Evolutionary conservation across 805 yeast species (phyloP), one percentile per base, ranked within the genome.

Genomic region (Metschnikowia corniflorae): DNA sequence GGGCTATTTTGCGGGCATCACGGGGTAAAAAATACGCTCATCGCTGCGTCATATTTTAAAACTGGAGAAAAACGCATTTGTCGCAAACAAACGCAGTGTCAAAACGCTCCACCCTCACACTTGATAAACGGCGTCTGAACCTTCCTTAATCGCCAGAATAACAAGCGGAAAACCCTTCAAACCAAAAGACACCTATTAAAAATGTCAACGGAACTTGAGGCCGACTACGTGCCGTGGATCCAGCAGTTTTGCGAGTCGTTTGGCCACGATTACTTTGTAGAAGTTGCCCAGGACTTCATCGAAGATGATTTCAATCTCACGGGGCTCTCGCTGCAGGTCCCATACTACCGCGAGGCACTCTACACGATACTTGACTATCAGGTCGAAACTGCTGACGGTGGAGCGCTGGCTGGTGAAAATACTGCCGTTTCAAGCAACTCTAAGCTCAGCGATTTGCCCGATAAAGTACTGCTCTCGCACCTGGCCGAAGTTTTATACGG

Each of bases 291-390:
- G 31, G 96, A 87, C 33, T 93, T 88, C 60, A 86, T 93, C 43
- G 97, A 89, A 52, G 98, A 93, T 61, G 97, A 93, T 49, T 93
- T 93, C 71, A 93, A 93, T 57, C 71, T 93, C 53, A 89, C 97
- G 1, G 97, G 97, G 1, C 71, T 93, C 35, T 73, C 83, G 21
- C 75, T 81, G 47, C 78, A 85, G 40, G 96, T 93, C 7, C 95
- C 97, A 4, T 86, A 81, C 57, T 93, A 89, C 60, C 70, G 91
- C 53, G 95, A 88, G 55, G 96, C 97, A 2, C 65, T 91, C 44
- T 96, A 91, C 61, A 74, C 91, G 50, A 86, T 93, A 42, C 68
- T 91, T 45, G 98, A 91, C 60, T 74, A 87, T 45, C 97, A 85
- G 55, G 72, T 68, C 16, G 71, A 67, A 31, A 68, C 72, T 0